phyloP scores from a whole-genome alignment of 225 moss, liverwort and hornwort species.

The Polytrichum formosum region DNA sequence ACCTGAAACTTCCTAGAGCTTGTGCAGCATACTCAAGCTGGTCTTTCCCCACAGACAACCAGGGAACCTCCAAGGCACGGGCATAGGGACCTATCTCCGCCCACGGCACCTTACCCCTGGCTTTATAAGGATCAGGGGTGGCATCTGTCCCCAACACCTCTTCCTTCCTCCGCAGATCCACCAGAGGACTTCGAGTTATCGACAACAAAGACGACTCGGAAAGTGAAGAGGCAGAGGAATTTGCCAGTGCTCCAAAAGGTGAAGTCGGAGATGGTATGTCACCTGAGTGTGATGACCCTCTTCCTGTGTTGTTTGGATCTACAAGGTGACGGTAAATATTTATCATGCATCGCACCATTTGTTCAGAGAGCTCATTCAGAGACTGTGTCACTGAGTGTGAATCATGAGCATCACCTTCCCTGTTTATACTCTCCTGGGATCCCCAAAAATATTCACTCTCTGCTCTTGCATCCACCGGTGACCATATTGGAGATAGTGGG shows the following conservation, averaged over 20 bases:
- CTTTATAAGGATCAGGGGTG: conserved; percentile 69
- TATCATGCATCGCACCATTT: conserved; percentile 81
- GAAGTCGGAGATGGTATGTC: conserved; percentile 58
- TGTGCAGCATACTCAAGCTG: conserved; percentile 78
- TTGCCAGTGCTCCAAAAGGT: conserved; percentile 45
- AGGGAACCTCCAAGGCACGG: conserved; percentile 62
- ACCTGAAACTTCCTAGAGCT: conserved; percentile 72
- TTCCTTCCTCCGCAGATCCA: conserved; percentile 73
- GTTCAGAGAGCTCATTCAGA: conserved; percentile 81
- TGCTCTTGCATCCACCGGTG: conserved; percentile 32
- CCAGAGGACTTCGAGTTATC: conserved; percentile 69
- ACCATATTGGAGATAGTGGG: conserved; percentile 42
- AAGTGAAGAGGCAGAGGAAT: conserved; percentile 52
- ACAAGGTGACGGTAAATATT: conserved; percentile 80
- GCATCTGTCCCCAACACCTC: conserved; percentile 69
- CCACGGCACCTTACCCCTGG: conserved; percentile 74
- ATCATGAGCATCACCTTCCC: conserved; percentile 22
- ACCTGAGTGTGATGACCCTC: conserved; percentile 29
- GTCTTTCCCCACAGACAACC: conserved; percentile 77
- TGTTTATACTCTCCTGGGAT: conserved; percentile 24
- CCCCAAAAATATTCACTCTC: conserved; percentile 28
- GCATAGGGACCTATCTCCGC: conserved; percentile 70
- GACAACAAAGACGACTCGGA: conserved; percentile 75
- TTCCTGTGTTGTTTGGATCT: conserved; percentile 26
- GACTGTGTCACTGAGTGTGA: conserved; percentile 28